A percentile compares a stretch with the other conserved stretches of the same genome.
Evolutionary conservation across 345 rosid genomes (phyloP).

Genomic region (Aquilaria yunnanensis): DNA sequence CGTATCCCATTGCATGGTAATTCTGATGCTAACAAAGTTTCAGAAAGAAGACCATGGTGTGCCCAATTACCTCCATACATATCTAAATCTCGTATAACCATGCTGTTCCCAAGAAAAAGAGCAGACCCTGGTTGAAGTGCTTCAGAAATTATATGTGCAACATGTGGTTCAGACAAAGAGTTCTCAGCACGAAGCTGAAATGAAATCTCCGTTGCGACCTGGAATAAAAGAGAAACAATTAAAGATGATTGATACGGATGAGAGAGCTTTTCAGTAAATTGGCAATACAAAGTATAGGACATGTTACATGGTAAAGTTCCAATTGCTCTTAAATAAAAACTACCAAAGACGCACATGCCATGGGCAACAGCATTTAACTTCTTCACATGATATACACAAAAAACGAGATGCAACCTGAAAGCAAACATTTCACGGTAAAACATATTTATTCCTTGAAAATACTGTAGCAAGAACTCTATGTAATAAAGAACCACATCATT

Average conservation of each 20-base stretch:
- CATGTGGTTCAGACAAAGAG: conserved; percentile 76
- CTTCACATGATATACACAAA: no score
- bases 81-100: conserved; percentile 89
- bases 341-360: no score
- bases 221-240: conserved; percentile 20
- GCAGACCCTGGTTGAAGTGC: conserved; percentile 58
- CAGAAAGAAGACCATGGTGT: conserved; percentile 22
- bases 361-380: no score
- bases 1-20: conserved; percentile 50
- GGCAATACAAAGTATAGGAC: no score
- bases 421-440: no score
- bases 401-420: no score
- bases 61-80: conserved; percentile 66
- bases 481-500: no score
- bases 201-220: conserved; percentile 70
- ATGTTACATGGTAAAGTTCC: no score
- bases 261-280: no score
- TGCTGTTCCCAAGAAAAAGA: conserved; percentile 90
- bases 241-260: neutral
- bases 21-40: conserved; percentile 35
- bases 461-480: no score
- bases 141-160: conserved; percentile 57
- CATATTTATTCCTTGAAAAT: no score
- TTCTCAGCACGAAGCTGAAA: conserved; percentile 55
- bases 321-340: no score